These are phyloP conservation scores for Liquidambar formosana DNA, from an alignment of 164 flowering plant genomes.

Conservation along the genomic window DNA sequence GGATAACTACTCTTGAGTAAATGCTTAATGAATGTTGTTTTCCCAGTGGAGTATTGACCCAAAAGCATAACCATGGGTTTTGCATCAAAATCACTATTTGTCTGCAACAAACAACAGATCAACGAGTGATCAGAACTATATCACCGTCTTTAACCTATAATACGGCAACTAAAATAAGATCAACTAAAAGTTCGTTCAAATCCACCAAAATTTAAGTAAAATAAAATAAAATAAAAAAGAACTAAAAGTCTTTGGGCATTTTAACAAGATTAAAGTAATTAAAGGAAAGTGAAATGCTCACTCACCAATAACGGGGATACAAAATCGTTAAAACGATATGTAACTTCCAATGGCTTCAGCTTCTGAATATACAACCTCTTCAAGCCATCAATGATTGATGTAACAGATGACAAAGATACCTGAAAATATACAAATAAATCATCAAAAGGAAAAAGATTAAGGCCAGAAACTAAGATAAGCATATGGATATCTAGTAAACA, in stretches of 20 bases:
- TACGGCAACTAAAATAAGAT: too few species aligned
- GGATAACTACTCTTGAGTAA: conserved; percentile 77
- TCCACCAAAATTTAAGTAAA: too few species aligned
- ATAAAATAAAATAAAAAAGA: not conserved
- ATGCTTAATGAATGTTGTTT: conserved; percentile 98
- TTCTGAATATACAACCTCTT: conserved; percentile 84
- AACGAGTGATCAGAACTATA: too few species aligned
- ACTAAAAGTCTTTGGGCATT: not conserved
- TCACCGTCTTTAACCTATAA: too few species aligned
- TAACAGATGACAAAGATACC: conserved; percentile 67
- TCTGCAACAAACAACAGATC: conserved; percentile 38
- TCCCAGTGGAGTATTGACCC: conserved; percentile 99
- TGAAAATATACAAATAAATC: conserved; percentile 15
- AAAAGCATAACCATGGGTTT: conserved; percentile 99
- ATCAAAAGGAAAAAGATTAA: not conserved
- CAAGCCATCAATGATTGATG: conserved; percentile 92
- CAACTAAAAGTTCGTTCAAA: not conserved
- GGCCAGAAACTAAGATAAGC: not conserved
- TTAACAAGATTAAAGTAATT: not conserved
- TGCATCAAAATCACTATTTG: conserved; percentile 96
- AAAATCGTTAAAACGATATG: conserved; percentile 89
- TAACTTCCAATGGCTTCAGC: conserved; percentile 86
- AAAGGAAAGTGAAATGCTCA: conserved; percentile 4
- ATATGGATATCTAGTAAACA: not conserved
- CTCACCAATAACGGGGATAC: conserved; percentile 88